Evolutionary conservation across 129 eudicot species (phyloP).

Genomic region (Arctium minus): DNA sequence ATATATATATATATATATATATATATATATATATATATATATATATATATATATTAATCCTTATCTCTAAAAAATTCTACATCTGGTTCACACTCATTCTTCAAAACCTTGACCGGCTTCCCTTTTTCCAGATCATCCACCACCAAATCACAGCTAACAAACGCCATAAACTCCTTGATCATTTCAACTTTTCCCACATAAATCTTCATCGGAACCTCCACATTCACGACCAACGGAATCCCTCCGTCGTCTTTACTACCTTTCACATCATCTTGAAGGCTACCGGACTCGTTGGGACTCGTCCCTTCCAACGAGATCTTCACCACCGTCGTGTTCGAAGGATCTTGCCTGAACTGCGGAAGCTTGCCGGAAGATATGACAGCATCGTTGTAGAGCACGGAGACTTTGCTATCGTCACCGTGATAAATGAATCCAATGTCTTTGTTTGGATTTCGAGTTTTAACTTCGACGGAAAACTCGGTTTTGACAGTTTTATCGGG

Average conservation of each 20-base stretch:
- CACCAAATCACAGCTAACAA: constrained; percentile 33
- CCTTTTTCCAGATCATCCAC: constrained; percentile 40
- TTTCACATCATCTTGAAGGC: constrained; percentile 25
- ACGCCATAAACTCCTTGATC: constrained; percentile 35
- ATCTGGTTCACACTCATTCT: constrained; percentile 5
- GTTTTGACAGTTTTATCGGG: constrained; percentile 46
- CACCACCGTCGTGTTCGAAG: constrained; percentile 30
- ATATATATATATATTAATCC: not conserved
- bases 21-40: too few relatives aligned
- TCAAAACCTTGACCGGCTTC: constrained; percentile 1
- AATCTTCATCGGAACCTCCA: constrained; percentile 41
- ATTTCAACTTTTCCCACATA: constrained; percentile 21
- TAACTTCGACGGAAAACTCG: constrained; percentile 32
- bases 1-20: too few relatives aligned
- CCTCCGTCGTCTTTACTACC: constrained; percentile 13
- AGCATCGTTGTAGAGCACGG: constrained; percentile 31
- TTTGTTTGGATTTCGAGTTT: constrained; percentile 46
- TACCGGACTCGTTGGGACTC: constrained; percentile 32
- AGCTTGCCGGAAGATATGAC: constrained; percentile 44
- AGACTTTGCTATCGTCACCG: constrained; percentile 32
- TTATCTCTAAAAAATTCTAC: not conserved
- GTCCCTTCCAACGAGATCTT: constrained; percentile 38
- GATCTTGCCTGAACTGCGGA: constrained; percentile 48
- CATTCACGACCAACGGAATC: constrained; percentile 44
- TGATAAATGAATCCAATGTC: constrained; percentile 38